Percentiles rank a stretch among this genome's conserved stretches.
These are phyloP conservation scores for Fraxinus sp. DNA, from an alignment of 305 asterid species.

Conservation along the genomic window DNA sequence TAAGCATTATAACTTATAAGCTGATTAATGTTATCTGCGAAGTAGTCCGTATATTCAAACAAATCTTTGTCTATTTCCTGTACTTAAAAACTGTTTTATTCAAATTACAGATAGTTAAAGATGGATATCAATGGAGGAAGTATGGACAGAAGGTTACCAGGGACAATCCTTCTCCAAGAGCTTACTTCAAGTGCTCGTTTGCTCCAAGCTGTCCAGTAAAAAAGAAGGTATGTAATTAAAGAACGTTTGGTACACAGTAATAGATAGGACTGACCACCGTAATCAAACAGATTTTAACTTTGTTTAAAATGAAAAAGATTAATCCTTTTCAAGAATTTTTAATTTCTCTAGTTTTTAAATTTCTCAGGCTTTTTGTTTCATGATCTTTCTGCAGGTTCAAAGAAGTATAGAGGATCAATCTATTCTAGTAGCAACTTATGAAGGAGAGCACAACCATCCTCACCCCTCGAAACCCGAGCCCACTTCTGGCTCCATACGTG, in stretches of 20 bases:
- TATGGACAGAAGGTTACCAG: constrained; percentile 81
- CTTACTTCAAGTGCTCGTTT: constrained; percentile 75
- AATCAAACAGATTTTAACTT: background rate
- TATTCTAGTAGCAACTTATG: constrained; percentile 79
- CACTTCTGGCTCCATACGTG: constrained; percentile 34
- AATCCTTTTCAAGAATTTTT: background rate
- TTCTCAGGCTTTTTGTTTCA: background rate
- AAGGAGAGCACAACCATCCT: constrained; percentile 92
- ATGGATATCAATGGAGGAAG: constrained; percentile 79
- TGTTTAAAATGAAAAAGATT: background rate
- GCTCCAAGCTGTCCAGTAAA: constrained; percentile 74
- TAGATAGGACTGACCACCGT: background rate
- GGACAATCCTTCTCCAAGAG: constrained; percentile 80
- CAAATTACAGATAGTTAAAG: constrained; percentile 59
- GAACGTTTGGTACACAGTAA: background rate
- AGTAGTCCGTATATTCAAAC: background rate
- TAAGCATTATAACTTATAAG: background rate
- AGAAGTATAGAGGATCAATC: constrained; percentile 90
- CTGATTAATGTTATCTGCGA: background rate
- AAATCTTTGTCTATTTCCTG: background rate
- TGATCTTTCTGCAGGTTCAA: constrained; percentile 56
- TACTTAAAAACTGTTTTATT: constrained; percentile 3
- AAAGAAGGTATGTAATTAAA: constrained; percentile 53
- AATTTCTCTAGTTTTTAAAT: background rate
- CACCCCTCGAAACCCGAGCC: constrained; percentile 54